phyloP scores from a whole-genome alignment of 176 grass and related monocot species.

The Elaeis guineensis region DNA sequence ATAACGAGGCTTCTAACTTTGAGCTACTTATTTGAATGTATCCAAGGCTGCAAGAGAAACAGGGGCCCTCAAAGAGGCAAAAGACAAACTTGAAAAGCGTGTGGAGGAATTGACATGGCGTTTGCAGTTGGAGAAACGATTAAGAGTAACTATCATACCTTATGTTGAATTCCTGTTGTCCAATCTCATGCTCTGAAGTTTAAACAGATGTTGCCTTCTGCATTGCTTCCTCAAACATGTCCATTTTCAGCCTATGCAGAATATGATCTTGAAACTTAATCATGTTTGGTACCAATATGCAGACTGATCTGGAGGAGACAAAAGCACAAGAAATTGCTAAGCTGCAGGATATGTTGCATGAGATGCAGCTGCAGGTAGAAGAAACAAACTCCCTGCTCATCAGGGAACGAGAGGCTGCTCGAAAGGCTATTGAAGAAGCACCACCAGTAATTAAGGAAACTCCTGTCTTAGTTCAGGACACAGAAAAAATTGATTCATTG shows the following conservation, averaged over 20 bases:
- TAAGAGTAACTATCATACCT: conserved; percentile 41
- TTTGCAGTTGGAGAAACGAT: conserved; percentile 47
- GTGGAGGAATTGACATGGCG: conserved; percentile 59
- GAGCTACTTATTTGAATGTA: conserved; percentile 9
- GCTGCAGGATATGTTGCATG: conserved; percentile 46
- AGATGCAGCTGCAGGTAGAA: conserved; percentile 51
- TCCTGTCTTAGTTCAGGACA: conserved; percentile 46
- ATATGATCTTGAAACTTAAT: conserved; percentile 13
- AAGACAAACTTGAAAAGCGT: conserved; percentile 75
- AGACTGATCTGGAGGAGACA: conserved; percentile 67
- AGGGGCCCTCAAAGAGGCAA: conserved; percentile 64
- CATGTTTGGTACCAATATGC: conserved; percentile 27
- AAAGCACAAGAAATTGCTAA: conserved; percentile 63
- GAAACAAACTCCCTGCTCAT: conserved; percentile 36
- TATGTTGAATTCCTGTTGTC: conserved; percentile 2
- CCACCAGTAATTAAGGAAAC: conserved; percentile 23
- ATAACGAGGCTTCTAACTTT: not conserved
- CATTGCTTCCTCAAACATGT: no score
- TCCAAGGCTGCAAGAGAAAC: conserved; percentile 77
- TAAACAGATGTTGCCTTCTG: no score
- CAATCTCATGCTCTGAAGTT: no score
- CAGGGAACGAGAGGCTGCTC: conserved; percentile 58
- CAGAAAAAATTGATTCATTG: conserved; percentile 53
- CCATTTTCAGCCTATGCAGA: no score
- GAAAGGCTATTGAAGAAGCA: conserved; percentile 60